These are phyloP conservation scores for Coprinopsis marcescibilis DNA, from an alignment of 768 basidiomycete genomes.

Conservation along the genomic window DNA sequence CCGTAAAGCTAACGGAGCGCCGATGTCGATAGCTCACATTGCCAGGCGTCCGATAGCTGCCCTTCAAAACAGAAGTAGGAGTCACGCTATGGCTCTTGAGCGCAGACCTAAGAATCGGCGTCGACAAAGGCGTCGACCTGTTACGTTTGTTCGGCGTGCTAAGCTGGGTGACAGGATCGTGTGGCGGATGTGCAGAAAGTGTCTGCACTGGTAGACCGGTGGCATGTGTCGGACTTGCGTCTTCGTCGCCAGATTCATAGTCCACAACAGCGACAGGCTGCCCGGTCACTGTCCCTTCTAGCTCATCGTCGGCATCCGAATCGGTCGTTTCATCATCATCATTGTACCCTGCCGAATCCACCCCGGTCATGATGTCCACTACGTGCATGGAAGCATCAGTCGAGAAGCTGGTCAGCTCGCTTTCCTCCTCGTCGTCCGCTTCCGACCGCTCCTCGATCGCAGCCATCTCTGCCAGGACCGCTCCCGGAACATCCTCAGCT, in stretches of 20 bases:
- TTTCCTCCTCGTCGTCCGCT: constrained; percentile 61
- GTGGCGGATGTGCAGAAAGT: constrained; percentile 4
- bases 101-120: constrained; percentile 38
- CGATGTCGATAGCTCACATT: constrained; percentile 39
- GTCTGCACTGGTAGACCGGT: constrained; percentile 4
- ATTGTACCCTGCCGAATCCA: constrained; percentile 32
- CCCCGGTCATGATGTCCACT: constrained; percentile 47
- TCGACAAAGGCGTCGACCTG: constrained; percentile 15
- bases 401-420: constrained; percentile 64
- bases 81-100: constrained; percentile 42
- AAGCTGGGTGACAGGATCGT: constrained; percentile 2
- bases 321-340: constrained; percentile 44
- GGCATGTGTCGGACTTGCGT: constrained; percentile 12
- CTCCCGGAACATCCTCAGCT: constrained; percentile 10
- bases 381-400: constrained; percentile 59
- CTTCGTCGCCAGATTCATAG: constrained; percentile 37
- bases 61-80: constrained; percentile 56
- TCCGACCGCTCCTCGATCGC: constrained; percentile 45
- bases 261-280: constrained; percentile 28
- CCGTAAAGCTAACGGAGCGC: constrained; percentile 95
- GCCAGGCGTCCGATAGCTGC: constrained; percentile 52
- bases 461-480: constrained; percentile 31
- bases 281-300: constrained; percentile 25
- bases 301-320: constrained; percentile 41
- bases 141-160: constrained; percentile 7